These are phyloP conservation scores for Penicillium fuscoglaucum DNA, from an alignment of 2,329 filamentous ascomycete species.

Conservation along the genomic window DNA sequence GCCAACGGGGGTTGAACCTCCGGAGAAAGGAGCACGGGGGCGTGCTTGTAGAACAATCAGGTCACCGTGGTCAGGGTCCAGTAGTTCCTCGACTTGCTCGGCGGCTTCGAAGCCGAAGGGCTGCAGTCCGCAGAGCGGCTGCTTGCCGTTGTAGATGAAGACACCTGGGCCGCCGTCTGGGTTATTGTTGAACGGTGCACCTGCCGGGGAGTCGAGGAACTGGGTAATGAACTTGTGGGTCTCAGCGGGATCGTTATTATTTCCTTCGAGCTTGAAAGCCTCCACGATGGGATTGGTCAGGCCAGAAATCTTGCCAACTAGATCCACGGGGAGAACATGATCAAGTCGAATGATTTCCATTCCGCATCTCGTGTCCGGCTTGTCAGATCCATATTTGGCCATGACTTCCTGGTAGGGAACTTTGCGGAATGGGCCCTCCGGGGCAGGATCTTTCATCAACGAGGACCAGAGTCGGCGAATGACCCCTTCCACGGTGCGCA, in stretches of 20 bases:
- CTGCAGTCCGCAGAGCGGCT: conserved; percentile 74
- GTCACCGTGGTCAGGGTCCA: conserved; percentile 68
- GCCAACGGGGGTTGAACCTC: conserved; percentile 72
- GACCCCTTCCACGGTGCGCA: conserved; percentile 55
- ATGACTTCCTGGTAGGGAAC: conserved; percentile 78
- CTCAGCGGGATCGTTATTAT: conserved; percentile 50
- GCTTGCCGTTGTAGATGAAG: conserved; percentile 70
- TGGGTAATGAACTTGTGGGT: conserved; percentile 63
- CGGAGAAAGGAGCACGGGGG: conserved; percentile 61
- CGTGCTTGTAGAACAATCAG: conserved; percentile 81
- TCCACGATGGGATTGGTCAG: conserved; percentile 71
- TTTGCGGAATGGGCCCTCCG: conserved; percentile 53
- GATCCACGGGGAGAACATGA: conserved; percentile 60
- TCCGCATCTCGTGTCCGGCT: conserved; percentile 80
- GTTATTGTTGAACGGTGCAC: conserved; percentile 63
- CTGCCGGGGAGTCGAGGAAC: conserved; percentile 69
- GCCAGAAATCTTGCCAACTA: conserved; percentile 73
- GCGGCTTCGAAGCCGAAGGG: conserved; percentile 73
- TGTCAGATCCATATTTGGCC: conserved; percentile 79
- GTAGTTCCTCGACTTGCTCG: conserved; percentile 55
- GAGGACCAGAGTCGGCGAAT: conserved; percentile 57
- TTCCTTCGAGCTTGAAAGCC: conserved; percentile 62
- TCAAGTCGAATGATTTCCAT: conserved; percentile 68
- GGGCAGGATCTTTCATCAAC: conserved; percentile 48
- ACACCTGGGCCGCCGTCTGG: conserved; percentile 76